Base-by-base conservation (phyloP, 1,139 yeast genomes). In the Blastobotrys illinoisensis region DNA sequence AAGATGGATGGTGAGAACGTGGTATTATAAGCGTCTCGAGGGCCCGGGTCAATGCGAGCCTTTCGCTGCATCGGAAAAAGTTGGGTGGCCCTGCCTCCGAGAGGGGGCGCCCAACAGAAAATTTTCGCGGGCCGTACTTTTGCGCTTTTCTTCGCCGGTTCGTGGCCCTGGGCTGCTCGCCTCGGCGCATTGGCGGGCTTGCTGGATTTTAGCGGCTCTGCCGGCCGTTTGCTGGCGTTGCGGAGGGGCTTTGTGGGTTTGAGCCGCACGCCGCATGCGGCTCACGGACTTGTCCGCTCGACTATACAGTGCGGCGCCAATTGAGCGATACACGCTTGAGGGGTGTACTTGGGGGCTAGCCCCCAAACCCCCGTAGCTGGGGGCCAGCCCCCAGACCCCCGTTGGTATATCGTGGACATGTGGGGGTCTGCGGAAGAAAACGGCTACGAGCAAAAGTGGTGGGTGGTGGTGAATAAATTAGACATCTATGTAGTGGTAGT, bases 21-120 rank as follows among this genome's bases (percentile, higher is more conserved):
- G 40, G 40, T 32, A 32, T 32, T 32, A 32, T 32, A 32, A 32
- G 40, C 40, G 11, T 32, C 16, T 32, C 40, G 16, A 32, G 40
- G 40, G 13, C 40, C 40, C 40, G 40, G 40, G 40, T 32, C 40
- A 32, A 32, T 32, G 40, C 40, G 40, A 32, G 40, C 40, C 40
- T 32, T 21, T 32, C 40, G 40, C 40, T 32, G 40, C 40, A 32
- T 32, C 40, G 40, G 40, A 32, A 32, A 32, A 32, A 32, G 40
- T 32, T 32, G 40, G 40, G 40, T 32, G 40, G 40, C 40, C 40
- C 40, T 14, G 11, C 13, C 40, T 32, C 40, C 16, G 16, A n/a
- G 40, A 32, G 40, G 40, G 40, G 40, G 40, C 40, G 40, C 40
- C 40, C 40, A 32, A 32, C 40, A 32, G 40, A 32, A 32, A 32